Evolutionary conservation across 495 filamentous ascomycete species (phyloP), one percentile per base, ranked within the genome.

Genomic region (Penicillium macrosclerotiorum): DNA sequence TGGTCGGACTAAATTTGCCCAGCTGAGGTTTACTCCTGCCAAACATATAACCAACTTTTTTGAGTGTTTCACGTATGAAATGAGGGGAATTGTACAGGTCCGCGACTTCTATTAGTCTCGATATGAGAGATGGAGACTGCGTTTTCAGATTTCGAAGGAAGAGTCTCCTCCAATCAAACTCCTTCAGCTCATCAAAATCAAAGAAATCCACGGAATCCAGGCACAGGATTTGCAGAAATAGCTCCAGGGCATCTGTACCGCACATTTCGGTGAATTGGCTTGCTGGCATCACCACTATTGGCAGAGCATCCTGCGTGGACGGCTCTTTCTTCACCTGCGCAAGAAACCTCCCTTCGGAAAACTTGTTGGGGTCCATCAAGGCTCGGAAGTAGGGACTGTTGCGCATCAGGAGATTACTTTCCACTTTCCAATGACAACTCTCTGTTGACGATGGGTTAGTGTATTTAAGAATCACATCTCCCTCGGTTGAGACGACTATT

Each of bases 341-440:
- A 49, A 63, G 48, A 23, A 67, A 55, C 29, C 56, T 65, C 5
- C 74, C 74, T 43, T 78, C 75, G 1, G 54, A 53, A 44, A 78
- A 78, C 42, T 77, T 78, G 16, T 61, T 51, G 1, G 70, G 66
- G 37, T 77, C 72, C 7, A 78, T 57, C 5, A 78, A 52, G 5
- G 63, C 69, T 23, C 65, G 55, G 34, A 77, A 77, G 29, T 77
- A 78, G 2, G 67, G 68, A 41, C 69, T 71, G 12, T 64, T 66
- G 9, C 39, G 27, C 20, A 52, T 57, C 8, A 74, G 54, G 27
- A 40, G 45, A 8, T 59, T 41, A 35, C 62, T 72, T 23, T 55
- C 57, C 8, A 74, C 63, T 41, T 59, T 63, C 71, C 71, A 74
- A 16, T 53, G 50, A 40, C 54, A 46, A 19, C 26, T 46, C n/a